Evolutionary conservation across 306 rosid species (phyloP).

Genomic region (Aeschynomene evenia): DNA sequence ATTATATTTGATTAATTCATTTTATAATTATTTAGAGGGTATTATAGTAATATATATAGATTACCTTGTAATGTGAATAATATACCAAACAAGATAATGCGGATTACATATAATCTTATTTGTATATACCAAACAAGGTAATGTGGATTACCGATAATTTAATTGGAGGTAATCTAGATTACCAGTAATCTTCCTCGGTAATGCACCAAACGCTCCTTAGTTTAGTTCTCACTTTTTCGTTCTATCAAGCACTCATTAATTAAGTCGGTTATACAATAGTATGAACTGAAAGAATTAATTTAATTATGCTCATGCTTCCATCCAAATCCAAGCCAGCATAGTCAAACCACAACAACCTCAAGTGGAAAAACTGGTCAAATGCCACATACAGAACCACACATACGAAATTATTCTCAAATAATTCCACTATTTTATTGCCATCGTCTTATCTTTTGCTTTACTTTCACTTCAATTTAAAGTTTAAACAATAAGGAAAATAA

Average conservation of each 20-base stretch:
- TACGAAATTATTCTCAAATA: slow-evolving; percentile 33
- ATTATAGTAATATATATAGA: too few relatives aligned
- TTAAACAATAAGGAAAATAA: background rate
- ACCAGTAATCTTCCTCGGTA: too few relatives aligned
- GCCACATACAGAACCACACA: slow-evolving; percentile 1
- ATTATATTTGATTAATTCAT: too few relatives aligned
- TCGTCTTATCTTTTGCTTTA: slow-evolving; percentile 26
- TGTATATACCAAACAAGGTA: too few relatives aligned
- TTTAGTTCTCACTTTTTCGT: background rate
- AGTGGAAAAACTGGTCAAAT: slow-evolving; percentile 35
- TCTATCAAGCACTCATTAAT: background rate
- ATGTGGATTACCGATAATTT: too few relatives aligned
- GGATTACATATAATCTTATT: too few relatives aligned
- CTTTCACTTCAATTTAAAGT: slow-evolving; percentile 34
- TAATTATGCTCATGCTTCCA: background rate
- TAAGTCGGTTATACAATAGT: slow-evolving; percentile 16
- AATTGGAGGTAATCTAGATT: too few relatives aligned
- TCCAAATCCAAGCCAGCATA: background rate
- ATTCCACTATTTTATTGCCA: slow-evolving; percentile 29
- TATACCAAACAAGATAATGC: too few relatives aligned
- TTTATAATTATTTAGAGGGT: too few relatives aligned
- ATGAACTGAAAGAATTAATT: background rate
- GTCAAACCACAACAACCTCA: slow-evolving; percentile 28
- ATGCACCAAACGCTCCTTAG: too few relatives aligned
- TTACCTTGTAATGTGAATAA: too few relatives aligned